Conservation (phyloP, 441 rosid species). For the Eugenia klotzschiana region DNA sequence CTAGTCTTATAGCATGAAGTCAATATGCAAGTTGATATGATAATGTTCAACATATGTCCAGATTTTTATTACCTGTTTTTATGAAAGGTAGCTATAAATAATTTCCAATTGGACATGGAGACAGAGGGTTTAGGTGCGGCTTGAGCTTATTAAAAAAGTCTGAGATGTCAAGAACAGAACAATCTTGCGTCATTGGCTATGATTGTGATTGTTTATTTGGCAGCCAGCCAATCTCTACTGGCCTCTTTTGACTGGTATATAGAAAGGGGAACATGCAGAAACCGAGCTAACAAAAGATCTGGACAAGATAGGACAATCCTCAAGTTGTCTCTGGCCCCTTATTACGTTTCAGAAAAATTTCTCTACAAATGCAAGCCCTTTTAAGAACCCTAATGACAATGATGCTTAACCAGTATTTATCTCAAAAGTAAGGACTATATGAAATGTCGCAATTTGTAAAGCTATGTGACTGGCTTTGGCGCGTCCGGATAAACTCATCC, state of each 20-base stretch:
- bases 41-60: background rate
- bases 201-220: background rate
- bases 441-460: background rate
- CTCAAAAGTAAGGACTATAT: background rate
- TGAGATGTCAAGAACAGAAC: background rate
- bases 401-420: background rate
- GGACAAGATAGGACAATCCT: background rate
- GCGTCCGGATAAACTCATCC: background rate
- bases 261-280: background rate
- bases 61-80: background rate
- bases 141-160: background rate
- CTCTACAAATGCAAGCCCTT: background rate
- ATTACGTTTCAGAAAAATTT: background rate
- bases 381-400: background rate
- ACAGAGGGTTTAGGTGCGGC: background rate
- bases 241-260: background rate
- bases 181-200: background rate
- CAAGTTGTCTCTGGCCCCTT: background rate
- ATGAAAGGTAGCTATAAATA: background rate
- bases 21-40: background rate
- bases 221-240: background rate
- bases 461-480: background rate
- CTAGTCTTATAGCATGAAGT: background rate
- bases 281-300: background rate
- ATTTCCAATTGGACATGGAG: background rate